Conservation (phyloP, 306 rosid genomes). For the Gleditsia sinensis region DNA sequence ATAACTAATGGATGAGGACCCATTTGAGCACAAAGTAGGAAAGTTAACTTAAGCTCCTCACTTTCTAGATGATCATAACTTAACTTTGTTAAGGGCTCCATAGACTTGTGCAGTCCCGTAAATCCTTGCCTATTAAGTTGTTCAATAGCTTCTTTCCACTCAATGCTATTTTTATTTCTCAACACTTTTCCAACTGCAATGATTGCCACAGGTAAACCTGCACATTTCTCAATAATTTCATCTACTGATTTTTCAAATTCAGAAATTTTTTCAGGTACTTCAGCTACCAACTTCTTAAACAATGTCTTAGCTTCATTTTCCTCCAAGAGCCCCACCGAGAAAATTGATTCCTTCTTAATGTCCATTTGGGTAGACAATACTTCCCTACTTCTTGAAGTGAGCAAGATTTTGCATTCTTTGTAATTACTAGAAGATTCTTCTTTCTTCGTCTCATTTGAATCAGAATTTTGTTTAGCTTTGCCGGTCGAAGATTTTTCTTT, state of each 20-base stretch:
- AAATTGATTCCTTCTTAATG: not conserved
- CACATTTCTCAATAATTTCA: not conserved
- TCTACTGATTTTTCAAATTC: not conserved
- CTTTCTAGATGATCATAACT: slow-evolving; percentile 34
- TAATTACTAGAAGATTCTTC: too few species aligned
- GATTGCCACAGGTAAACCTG: not conserved
- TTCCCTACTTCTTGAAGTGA: not conserved
- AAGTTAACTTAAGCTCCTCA: slow-evolving; percentile 21
- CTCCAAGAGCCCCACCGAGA: not conserved
- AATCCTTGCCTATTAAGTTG: not conserved
- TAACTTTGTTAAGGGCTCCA: slow-evolving; percentile 23
- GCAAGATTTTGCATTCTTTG: not conserved
- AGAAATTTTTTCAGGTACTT: not conserved
- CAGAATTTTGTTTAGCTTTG: not conserved
- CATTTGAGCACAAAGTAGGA: slow-evolving; percentile 38
- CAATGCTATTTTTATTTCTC: not conserved
- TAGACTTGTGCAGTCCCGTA: not conserved
- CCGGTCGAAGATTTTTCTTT: too few species aligned
- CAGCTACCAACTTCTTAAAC: not conserved
- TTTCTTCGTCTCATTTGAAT: not conserved
- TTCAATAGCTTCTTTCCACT: not conserved
- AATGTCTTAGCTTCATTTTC: not conserved
- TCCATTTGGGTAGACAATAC: not conserved
- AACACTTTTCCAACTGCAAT: not conserved
- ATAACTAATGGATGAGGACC: too few species aligned